A percentile compares a stretch with the other conserved stretches of the same genome.
Conservation (phyloP, 495 filamentous ascomycete genomes). For the Penicillium taxi region DNA sequence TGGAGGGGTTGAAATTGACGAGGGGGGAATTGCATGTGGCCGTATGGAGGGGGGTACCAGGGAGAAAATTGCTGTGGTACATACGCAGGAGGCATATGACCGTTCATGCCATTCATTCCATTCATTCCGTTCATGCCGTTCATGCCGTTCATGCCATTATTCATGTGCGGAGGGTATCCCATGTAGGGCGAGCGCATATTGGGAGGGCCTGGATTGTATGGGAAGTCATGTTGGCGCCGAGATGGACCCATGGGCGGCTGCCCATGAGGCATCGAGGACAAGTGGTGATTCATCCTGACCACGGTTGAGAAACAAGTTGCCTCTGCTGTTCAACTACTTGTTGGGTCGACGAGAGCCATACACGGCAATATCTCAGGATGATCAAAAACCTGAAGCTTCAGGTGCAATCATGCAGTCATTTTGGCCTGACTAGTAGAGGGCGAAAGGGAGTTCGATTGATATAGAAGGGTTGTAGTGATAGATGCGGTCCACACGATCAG, state of each 20-base stretch:
- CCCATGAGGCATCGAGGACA: slow-evolving; percentile 47
- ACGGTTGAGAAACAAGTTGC: slow-evolving; percentile 27
- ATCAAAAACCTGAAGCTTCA: slow-evolving; percentile 14
- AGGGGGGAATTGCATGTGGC: slow-evolving; percentile 39
- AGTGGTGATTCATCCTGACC: slow-evolving; percentile 49
- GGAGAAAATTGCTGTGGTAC: slow-evolving; percentile 38
- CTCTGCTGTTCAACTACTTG: slow-evolving; percentile 36
- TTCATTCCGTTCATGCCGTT: slow-evolving; percentile 4
- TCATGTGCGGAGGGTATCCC: slow-evolving; percentile 36
- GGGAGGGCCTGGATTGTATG: slow-evolving; percentile 37
- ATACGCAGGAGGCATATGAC: slow-evolving; percentile 36
- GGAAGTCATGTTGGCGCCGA: slow-evolving; percentile 42
- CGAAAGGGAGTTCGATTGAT: slow-evolving; percentile 1
- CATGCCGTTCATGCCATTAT: slow-evolving; percentile 5
- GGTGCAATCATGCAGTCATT: slow-evolving; percentile 34
- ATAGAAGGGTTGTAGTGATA: slow-evolving; percentile 1
- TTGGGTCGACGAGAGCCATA: slow-evolving; percentile 42
- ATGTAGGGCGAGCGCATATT: slow-evolving; percentile 43
- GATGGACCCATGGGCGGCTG: slow-evolving; percentile 46
- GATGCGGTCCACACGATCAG: slow-evolving; percentile 5
- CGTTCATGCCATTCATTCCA: slow-evolving; percentile 20
- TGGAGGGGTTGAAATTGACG: slow-evolving; percentile 32
- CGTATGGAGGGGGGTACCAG: slow-evolving; percentile 42
- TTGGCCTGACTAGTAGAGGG: slow-evolving; percentile 15
- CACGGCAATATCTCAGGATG: slow-evolving; percentile 20